A percentile compares a stretch with the other conserved stretches of the same genome.
phyloP scores from a whole-genome alignment of 495 filamentous ascomycete genomes.

The Xylaria intraflava region DNA sequence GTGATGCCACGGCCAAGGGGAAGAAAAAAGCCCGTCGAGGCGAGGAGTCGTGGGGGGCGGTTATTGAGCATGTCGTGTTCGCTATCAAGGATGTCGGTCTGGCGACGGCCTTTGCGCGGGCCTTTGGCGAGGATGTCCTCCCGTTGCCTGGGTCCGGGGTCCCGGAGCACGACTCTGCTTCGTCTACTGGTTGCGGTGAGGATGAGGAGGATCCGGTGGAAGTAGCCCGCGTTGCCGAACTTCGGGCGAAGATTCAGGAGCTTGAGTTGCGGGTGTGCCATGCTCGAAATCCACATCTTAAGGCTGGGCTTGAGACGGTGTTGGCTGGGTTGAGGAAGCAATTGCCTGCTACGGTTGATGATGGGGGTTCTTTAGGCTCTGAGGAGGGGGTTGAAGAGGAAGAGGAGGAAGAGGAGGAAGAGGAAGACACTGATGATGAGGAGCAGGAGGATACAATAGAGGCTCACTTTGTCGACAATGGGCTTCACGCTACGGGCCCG shows the following conservation, averaged over 20 bases:
- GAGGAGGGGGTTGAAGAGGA: background rate
- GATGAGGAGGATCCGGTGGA: conserved; percentile 17
- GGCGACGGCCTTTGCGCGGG: conserved; percentile 37
- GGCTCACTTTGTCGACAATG: too few relatives aligned
- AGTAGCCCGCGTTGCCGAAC: conserved; percentile 16
- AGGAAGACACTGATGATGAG: background rate
- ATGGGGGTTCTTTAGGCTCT: background rate
- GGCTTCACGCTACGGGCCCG: conserved; percentile 9
- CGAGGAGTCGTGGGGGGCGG: conserved; percentile 26
- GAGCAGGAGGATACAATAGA: too few relatives aligned
- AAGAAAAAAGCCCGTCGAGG: background rate
- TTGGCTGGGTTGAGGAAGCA: conserved; percentile 25
- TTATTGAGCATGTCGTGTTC: conserved; percentile 42
- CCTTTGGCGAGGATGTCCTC: conserved; percentile 32
- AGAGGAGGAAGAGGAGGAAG: background rate
- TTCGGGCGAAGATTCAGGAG: conserved; percentile 25
- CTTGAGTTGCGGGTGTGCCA: conserved; percentile 21
- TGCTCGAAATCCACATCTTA: conserved; percentile 23
- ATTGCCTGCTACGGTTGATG: conserved; percentile 11
- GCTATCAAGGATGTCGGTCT: conserved; percentile 32
- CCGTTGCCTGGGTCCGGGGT: background rate
- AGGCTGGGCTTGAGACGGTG: conserved; percentile 22
- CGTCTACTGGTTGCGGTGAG: conserved; percentile 11
- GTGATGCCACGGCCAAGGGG: conserved; percentile 4
- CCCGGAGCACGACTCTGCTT: background rate